Percentiles rank a stretch among this genome's conserved stretches.
These are phyloP conservation scores for Corymbia calophylla DNA, from an alignment of 441 rosid genomes.

Conservation along the genomic window DNA sequence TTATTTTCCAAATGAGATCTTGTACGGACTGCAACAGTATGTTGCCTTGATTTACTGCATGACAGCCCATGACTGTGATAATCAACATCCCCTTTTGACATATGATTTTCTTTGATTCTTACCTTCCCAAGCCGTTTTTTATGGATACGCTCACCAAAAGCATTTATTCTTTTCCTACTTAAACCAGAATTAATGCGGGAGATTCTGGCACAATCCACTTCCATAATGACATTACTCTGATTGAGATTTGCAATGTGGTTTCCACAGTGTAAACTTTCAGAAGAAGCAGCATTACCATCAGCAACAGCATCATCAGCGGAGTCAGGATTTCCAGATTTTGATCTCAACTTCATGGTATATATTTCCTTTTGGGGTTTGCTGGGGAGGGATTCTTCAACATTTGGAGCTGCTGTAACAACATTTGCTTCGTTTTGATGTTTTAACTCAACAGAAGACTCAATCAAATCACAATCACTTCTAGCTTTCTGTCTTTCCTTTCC, in stretches of 20 bases:
- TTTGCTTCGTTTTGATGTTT: background rate
- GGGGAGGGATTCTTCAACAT: constrained; percentile 3
- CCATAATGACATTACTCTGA: background rate
- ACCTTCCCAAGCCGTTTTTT: constrained; percentile 5
- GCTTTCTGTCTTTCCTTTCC: constrained; percentile 1
- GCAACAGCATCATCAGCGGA: background rate
- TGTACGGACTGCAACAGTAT: background rate
- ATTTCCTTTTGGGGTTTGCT: constrained; percentile 7
- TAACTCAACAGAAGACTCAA: constrained; percentile 1
- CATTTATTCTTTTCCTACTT: background rate
- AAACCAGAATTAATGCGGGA: background rate
- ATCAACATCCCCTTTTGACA: background rate
- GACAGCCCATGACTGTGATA: background rate
- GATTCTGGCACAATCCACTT: background rate
- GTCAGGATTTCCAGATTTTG: constrained; percentile 5
- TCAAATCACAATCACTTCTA: background rate
- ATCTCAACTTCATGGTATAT: constrained; percentile 7
- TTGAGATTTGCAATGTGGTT: background rate
- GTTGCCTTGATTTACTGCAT: constrained; percentile 1
- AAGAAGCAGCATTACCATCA: background rate
- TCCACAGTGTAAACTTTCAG: background rate
- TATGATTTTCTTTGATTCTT: background rate
- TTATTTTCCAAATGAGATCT: constrained; percentile 5
- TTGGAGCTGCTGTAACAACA: background rate
- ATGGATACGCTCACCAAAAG: background rate